These are phyloP conservation scores for Nemania bipapillata DNA, from an alignment of 2,329 filamentous ascomycete species.

Conservation along the genomic window DNA sequence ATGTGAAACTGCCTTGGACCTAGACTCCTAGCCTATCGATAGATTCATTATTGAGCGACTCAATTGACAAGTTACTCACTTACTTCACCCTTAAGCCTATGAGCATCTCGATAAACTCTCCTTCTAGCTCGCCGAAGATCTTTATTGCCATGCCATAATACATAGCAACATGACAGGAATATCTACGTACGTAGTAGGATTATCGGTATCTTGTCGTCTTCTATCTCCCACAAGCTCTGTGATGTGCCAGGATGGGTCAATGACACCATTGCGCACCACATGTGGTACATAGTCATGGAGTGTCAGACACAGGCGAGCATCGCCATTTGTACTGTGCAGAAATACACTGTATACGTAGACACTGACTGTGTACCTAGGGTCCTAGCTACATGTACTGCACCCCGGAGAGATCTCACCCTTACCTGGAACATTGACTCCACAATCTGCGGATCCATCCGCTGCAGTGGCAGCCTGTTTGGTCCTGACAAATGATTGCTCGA, in stretches of 20 bases:
- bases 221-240: neutral
- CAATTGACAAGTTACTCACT: neutral
- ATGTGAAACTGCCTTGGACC: slow-evolving; percentile 24
- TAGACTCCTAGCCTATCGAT: neutral
- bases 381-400: neutral
- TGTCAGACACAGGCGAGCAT: neutral
- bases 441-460: slow-evolving; percentile 32
- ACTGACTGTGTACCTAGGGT: neutral
- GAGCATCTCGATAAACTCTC: too few relatives aligned
- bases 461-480: slow-evolving; percentile 15
- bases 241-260: slow-evolving; percentile 18
- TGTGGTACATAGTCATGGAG: slow-evolving; percentile 19
- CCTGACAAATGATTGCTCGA: slow-evolving; percentile 13
- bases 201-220: neutral
- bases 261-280: slow-evolving; percentile 34
- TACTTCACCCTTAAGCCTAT: too few relatives aligned
- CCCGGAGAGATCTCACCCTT: slow-evolving; percentile 25
- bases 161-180: neutral
- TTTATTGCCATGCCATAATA: too few relatives aligned
- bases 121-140: too few relatives aligned
- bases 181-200: neutral
- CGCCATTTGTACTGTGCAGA: neutral
- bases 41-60: too few relatives aligned
- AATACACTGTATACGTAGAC: neutral
- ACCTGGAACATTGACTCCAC: slow-evolving; percentile 17